Evolutionary conservation across 2,329 filamentous ascomycete species (phyloP), one percentile per base, ranked within the genome.

Genomic region (Byssothecium circinans): DNA sequence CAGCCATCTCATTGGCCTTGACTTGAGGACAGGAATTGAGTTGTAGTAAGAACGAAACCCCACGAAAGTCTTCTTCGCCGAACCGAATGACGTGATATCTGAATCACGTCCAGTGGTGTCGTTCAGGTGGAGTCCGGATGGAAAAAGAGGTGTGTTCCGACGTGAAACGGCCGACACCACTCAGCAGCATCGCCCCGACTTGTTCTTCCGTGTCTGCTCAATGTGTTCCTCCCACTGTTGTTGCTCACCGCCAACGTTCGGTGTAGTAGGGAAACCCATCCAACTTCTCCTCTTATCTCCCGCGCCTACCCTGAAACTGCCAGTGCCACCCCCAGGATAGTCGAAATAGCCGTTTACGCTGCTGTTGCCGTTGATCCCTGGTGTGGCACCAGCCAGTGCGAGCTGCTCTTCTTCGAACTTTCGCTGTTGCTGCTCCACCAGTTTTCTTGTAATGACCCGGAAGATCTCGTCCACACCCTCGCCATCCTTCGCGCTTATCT

Each of bases 401-500:
- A 77, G 73, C 15, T 75, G 67, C 43, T 81, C 79, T 12, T 76
- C 73, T 50, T 81, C 80, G 12, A 79, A 65, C 37, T 76, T 78
- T 47, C 78, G 77, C 35, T 86, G 77, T 49, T 79, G 75, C 64
- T 92, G 82, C 74, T 96, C 92, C 4, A 86, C 84, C 15, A 87
- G 73, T 74, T 95, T 95, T 62, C 95, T 79, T 8, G 91, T 94
- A 37, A 91, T 87, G 20, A 95, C 89, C 1, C 92, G 82, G 62
- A 97, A 97, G 0, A 99, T 91, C 72, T 97, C 94, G 61, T 97
- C 94, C 15, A 99, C 91, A 15, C 92, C 92, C 76, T 96, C 91
- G 47, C 91, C 91, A 63, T 87, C 91, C 77, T 95, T 92, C 39
- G 92, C 91, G 59, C 86, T 91, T 65, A 99, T 92, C 75, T 99